Evolutionary conservation across 345 rosid genomes (phyloP).

Genomic region (Eucalyptus polybractea): DNA sequence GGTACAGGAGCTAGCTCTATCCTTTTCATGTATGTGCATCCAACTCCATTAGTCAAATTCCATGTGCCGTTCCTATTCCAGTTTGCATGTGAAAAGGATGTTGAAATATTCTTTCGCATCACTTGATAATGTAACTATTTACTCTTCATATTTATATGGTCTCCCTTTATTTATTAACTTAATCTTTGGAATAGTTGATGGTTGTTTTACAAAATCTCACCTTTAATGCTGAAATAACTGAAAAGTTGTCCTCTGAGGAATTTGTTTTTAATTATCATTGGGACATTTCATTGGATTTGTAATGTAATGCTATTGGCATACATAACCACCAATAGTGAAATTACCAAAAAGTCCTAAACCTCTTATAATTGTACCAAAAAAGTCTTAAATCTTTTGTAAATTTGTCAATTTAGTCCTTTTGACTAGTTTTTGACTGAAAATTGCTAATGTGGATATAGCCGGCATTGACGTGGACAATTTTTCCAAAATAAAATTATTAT

Average conservation of each 20-base stretch:
- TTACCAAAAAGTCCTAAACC: background rate
- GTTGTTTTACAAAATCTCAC: background rate
- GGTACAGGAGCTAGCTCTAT: accelerated
- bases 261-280: background rate
- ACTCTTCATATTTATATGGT: background rate
- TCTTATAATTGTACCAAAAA: accelerated
- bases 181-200: background rate
- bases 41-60: background rate
- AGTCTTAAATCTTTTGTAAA: background rate
- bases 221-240: accelerated
- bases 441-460: accelerated
- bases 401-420: no score
- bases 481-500: no score
- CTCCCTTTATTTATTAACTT: background rate
- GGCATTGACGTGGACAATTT: accelerated
- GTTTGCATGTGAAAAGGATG: accelerated
- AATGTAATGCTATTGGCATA: background rate
- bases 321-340: accelerated
- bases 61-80: background rate
- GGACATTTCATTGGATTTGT: accelerated
- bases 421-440: no score
- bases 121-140: background rate
- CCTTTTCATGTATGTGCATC: background rate
- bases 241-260: background rate
- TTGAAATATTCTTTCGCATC: background rate